These are phyloP conservation scores for Sordariomycetes sp. DNA, from an alignment of 2,329 filamentous ascomycete genomes.

Conservation along the genomic window DNA sequence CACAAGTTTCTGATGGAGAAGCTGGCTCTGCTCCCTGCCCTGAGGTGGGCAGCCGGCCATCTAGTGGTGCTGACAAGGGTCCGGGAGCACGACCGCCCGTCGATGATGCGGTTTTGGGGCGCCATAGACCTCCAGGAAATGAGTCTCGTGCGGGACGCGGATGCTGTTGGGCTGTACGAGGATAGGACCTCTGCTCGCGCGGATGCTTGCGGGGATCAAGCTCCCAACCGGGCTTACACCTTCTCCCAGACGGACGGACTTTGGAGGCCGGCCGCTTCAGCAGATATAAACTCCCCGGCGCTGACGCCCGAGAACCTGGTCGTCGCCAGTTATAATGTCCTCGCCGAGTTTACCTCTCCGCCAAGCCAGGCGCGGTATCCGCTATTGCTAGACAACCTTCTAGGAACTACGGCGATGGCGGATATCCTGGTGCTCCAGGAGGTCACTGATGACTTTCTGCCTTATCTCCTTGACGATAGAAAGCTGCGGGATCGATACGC, in stretches of 20 bases:
- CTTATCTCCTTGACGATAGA: conserved; percentile 36
- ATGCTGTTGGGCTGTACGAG: conserved; percentile 12
- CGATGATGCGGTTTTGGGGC: conserved; percentile 45
- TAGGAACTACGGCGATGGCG: conserved; percentile 27
- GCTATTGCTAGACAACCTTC: conserved; percentile 29
- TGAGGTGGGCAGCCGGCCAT: conserved; percentile 36
- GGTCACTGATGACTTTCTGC: conserved; percentile 53
- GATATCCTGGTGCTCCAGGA: conserved; percentile 49
- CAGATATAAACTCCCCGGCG: conserved; percentile 8
- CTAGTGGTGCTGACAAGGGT: conserved; percentile 45
- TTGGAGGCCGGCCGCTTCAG: not conserved
- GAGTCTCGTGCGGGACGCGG: not conserved
- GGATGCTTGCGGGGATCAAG: not conserved
- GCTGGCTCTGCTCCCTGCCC: conserved; percentile 30
- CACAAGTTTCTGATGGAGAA: conserved; percentile 43
- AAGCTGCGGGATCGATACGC: conserved; percentile 37
- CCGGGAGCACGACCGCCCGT: conserved; percentile 6
- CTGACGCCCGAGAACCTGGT: conserved; percentile 8
- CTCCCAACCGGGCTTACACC: not conserved
- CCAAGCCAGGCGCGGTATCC: conserved; percentile 29
- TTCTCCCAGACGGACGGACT: not conserved
- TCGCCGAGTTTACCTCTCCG: conserved; percentile 38
- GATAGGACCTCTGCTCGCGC: conserved; percentile 13
- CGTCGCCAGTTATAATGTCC: conserved; percentile 42
- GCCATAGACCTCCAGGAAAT: conserved; percentile 25